Evolutionary conservation across 2,329 filamentous ascomycete genomes (phyloP), one percentile per base, ranked within the genome.

Genomic region (Trichoderma koningiopsis): DNA sequence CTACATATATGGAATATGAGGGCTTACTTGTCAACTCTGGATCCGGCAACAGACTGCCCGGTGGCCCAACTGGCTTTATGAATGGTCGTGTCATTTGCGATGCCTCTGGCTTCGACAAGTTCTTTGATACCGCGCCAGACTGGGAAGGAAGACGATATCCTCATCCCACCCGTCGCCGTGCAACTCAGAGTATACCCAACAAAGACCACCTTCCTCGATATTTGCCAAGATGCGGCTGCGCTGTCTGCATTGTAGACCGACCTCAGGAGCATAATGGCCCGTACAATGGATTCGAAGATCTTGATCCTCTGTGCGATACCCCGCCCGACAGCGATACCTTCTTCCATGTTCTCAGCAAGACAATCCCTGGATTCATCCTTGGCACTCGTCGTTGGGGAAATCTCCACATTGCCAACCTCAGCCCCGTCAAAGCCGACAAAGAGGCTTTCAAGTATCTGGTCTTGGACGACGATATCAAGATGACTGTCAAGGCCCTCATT

Each of bases 391-490:
- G 79, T 19, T 85, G 83, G 84, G 82, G 81, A 24, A 77, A 82
- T 69, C 75, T 85, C 16, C 76, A 79, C 62, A 71, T 84, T 16
- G 78, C 79, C 43, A 73, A 77, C 58, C 77, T 85, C 68, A 73
- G 75, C 59, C 79, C 81, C 7, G 76, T 85, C 65, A 75, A 78
- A 62, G 79, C 81, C 1, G 83, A 85, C 73, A 81, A 76, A 64
- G 82, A 85, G 49, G 83, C 83, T 3, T 85, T 85, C 81, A 82
- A 83, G 74, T 82, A 83, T 68, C 81, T 85, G 31, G 82, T 85
- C 6, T 79, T 85, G 13, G 82, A 85, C 69, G 79, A 82, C 19
- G 82, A 83, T 67, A 77, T 85, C 75, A 85, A 85, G 74, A 70
- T 79, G 68, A 84, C 83, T 0, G 82, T 85, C 72, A 83, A 81